Evolutionary conservation across 129 eudicot species (phyloP).

Genomic region (Artemisia argyi): DNA sequence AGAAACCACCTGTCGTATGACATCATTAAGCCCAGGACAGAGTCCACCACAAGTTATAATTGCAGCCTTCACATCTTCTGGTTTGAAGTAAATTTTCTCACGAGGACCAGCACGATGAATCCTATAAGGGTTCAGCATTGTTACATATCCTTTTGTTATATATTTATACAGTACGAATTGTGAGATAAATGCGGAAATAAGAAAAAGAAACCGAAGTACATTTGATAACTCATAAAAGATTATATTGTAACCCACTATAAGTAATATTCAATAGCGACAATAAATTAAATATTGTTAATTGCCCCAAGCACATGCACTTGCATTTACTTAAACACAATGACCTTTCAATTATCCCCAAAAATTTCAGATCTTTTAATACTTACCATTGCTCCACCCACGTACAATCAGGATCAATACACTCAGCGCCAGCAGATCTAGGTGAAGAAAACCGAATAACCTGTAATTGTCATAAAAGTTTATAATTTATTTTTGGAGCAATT

Average conservation of each 20-base stretch:
- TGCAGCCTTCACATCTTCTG: constrained; percentile 72
- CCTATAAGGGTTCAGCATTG: constrained; percentile 48
- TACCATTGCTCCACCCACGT: constrained; percentile 99
- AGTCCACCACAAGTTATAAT: constrained; percentile 83
- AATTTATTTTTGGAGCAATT: background rate
- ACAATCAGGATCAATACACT: constrained; percentile 92
- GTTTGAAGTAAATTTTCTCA: constrained; percentile 87
- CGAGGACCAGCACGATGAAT: constrained; percentile 99
- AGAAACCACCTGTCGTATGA: constrained; percentile 18
- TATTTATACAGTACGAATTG: background rate
- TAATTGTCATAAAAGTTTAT: constrained; percentile 20
- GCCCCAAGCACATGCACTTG: no score
- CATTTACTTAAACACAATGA: no score
- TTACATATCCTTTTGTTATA: constrained; percentile 9
- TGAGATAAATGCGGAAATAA: no score
- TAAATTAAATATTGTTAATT: no score
- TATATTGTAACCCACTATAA: no score
- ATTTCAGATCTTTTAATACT: constrained; percentile 19
- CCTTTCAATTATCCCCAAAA: background rate
- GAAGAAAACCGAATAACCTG: constrained; percentile 88
- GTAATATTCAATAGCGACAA: no score
- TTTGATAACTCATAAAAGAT: no score
- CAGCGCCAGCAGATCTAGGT: constrained; percentile 94
- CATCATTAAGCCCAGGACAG: constrained; percentile 65
- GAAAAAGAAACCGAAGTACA: no score